Evolutionary conservation across 768 basidiomycete genomes (phyloP).

Genomic region (Boletus rubroflammeus): DNA sequence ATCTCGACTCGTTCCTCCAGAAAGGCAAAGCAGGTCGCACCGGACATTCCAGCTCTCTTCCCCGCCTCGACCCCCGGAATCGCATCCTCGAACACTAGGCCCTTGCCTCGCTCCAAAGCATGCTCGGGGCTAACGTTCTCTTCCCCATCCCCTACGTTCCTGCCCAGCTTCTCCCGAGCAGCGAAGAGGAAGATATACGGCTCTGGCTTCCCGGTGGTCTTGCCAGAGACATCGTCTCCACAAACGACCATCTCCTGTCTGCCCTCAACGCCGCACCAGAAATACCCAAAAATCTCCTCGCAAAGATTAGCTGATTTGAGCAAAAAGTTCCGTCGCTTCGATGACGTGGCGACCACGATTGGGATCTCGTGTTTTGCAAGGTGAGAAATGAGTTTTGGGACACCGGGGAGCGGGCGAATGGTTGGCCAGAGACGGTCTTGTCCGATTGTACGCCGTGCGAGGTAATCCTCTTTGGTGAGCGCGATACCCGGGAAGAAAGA

Average conservation of each 20-base stretch:
- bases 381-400: conserved; percentile 62
- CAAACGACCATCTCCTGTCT: conserved; percentile 59
- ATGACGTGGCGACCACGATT: conserved; percentile 81
- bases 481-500: conserved; percentile 75
- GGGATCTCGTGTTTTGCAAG: conserved; percentile 65
- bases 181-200: conserved; percentile 81
- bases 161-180: conserved; percentile 55
- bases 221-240: conserved; percentile 59
- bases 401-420: conserved; percentile 72
- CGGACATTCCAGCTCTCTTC: conserved; percentile 82
- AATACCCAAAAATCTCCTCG: conserved; percentile 48
- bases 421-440: conserved; percentile 69
- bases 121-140: conserved; percentile 33
- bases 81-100: conserved; percentile 82
- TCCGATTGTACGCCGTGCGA: conserved; percentile 48
- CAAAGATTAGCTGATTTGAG: conserved; percentile 64
- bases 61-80: conserved; percentile 75
- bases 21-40: conserved; percentile 37
- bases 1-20: not conserved
- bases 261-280: conserved; percentile 20
- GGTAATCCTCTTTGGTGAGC: conserved; percentile 58
- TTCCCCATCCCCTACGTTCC: conserved; percentile 50
- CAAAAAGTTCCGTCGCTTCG: conserved; percentile 57
- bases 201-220: conserved; percentile 68
- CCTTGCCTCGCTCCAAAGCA: conserved; percentile 49